These are phyloP conservation scores for Colletotrichum nymphaeae DNA, from an alignment of 2,329 filamentous ascomycete species.

Conservation along the genomic window DNA sequence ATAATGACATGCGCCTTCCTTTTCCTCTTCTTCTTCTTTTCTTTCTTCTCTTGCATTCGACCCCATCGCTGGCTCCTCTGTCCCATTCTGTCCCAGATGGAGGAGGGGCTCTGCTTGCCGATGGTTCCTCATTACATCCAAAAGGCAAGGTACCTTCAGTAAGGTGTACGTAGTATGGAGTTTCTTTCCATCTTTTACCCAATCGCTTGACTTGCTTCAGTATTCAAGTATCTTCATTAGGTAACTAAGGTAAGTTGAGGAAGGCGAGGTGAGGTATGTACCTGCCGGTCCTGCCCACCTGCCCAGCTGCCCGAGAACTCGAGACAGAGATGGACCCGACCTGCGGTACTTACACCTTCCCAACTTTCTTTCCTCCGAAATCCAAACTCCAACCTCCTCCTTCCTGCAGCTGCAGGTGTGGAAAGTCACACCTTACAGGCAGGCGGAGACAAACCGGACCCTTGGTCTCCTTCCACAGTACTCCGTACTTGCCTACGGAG, in stretches of 20 bases:
- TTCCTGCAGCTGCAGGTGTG: not conserved
- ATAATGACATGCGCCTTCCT: slow-evolving; percentile 24
- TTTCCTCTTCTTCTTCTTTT: slow-evolving; percentile 9
- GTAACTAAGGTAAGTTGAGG: not conserved
- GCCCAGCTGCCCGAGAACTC: not conserved
- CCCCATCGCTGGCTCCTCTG: slow-evolving; percentile 38
- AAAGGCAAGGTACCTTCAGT: not conserved
- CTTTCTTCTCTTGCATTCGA: slow-evolving; percentile 20
- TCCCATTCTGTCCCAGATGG: slow-evolving; percentile 30
- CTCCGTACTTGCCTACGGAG: too few species aligned
- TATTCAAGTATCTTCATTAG: not conserved
- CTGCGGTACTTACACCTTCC: not conserved
- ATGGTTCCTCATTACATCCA: not conserved
- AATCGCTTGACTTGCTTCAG: not conserved
- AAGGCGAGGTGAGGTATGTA: accelerated
- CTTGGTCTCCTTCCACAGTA: not conserved
- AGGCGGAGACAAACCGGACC: not conserved
- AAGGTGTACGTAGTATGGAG: not conserved
- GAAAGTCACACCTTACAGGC: not conserved
- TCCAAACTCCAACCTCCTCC: not conserved
- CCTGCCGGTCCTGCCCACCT: not conserved
- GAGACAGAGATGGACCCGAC: not conserved
- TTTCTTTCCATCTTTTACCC: not conserved
- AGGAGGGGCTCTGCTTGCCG: not conserved
- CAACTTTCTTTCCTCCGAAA: not conserved